Percentiles rank a stretch among this genome's conserved stretches.
Conservation (phyloP, 2,329 filamentous ascomycete genomes). For the Ilyonectria robusta region DNA sequence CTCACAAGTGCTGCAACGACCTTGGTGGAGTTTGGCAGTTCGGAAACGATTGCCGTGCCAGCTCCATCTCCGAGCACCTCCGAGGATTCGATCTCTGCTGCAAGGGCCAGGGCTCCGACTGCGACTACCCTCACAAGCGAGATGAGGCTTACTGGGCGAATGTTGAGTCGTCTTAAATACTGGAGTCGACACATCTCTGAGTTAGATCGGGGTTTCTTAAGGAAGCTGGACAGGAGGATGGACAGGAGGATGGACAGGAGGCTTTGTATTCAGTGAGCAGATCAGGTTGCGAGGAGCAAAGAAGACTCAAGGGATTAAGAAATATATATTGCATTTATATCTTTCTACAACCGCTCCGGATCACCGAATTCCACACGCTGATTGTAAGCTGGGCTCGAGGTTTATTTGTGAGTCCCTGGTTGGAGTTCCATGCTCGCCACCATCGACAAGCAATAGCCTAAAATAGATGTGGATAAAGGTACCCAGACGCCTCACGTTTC, state of each 20-base stretch:
- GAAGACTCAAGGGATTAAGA: not conserved
- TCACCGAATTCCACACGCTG: no score
- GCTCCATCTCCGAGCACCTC: slow-evolving; percentile 12
- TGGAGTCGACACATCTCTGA: no score
- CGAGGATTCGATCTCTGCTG: not conserved
- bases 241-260: not conserved
- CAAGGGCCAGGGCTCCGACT: slow-evolving; percentile 8
- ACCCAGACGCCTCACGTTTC: no score
- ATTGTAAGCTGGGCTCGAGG: no score
- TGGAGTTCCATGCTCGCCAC: no score
- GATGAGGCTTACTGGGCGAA: no score
- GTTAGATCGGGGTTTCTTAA: no score
- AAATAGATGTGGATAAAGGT: no score
- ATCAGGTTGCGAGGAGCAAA: not conserved
- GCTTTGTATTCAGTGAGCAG: not conserved
- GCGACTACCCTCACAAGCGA: slow-evolving; percentile 3
- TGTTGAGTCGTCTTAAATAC: no score
- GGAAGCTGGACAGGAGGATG: not conserved
- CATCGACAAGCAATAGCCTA: no score
- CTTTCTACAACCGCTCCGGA: no score
- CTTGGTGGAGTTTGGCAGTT: not conserved
- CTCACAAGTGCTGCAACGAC: slow-evolving; percentile 28
- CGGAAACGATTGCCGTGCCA: slow-evolving; percentile 9
- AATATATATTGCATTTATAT: not conserved
- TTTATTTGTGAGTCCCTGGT: no score